phyloP scores from a whole-genome alignment of 495 filamentous ascomycete genomes.

The Neurospora africana region DNA sequence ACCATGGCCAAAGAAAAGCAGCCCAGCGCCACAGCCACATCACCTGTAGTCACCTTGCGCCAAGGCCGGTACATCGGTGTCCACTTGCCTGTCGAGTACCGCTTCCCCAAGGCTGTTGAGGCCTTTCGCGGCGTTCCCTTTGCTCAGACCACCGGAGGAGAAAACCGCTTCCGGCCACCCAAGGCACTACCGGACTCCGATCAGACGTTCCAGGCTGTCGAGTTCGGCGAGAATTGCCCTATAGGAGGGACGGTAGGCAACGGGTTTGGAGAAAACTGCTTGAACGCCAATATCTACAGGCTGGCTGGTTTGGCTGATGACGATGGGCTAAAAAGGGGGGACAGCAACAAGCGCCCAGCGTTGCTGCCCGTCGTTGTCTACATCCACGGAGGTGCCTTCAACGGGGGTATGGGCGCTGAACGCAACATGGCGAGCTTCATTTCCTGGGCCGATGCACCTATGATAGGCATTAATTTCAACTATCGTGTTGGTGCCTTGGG shows the following conservation, averaged over 20 bases:
- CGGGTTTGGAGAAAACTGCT: conserved; percentile 38
- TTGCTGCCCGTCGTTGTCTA: conserved; percentile 51
- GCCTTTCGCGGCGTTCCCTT: conserved; percentile 53
- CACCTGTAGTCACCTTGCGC: conserved; percentile 24
- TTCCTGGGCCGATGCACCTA: conserved; percentile 40
- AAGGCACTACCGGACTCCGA: conserved; percentile 23
- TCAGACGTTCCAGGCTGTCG: conserved; percentile 31
- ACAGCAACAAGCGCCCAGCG: conserved; percentile 9
- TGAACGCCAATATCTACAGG: conserved; percentile 41
- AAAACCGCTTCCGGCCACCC: conserved; percentile 47
- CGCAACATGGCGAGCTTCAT: conserved; percentile 42
- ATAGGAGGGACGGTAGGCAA: conserved; percentile 14
- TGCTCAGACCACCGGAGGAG: conserved; percentile 42
- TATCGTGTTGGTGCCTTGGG: conserved; percentile 61
- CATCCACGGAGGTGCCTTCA: conserved; percentile 46
- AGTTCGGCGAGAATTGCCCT: conserved; percentile 35
- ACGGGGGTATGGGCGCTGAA: conserved; percentile 30
- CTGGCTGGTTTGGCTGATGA: conserved; percentile 23
- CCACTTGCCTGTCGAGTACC: conserved; percentile 24
- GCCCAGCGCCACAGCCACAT: background rate
- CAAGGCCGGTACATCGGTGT: conserved; percentile 48
- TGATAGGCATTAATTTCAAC: conserved; percentile 55
- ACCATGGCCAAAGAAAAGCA: background rate
- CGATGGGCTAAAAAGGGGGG: background rate
- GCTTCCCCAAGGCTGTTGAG: conserved; percentile 39